phyloP scores from a whole-genome alignment of 768 basidiomycete genomes.

The Boletus insuetus region DNA sequence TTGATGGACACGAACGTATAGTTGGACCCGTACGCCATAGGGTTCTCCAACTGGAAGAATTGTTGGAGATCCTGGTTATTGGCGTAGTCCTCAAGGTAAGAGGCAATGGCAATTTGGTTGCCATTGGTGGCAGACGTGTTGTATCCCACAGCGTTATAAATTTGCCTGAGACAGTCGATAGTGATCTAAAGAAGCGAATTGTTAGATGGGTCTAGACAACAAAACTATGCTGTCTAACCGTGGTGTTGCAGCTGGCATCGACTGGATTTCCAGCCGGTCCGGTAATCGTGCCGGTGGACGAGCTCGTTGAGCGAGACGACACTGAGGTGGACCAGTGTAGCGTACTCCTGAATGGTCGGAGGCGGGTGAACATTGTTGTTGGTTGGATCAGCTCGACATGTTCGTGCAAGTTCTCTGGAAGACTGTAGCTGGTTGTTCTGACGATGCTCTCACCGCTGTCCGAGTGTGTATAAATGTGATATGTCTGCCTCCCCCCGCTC shows the following conservation, averaged over 20 bases:
- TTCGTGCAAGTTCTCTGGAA: slow-evolving; percentile 54
- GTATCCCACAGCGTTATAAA: slow-evolving; percentile 54
- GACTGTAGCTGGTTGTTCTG: slow-evolving; percentile 67
- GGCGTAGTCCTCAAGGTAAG: slow-evolving; percentile 53
- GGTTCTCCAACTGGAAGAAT: slow-evolving; percentile 49
- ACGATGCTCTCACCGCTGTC: slow-evolving; percentile 52
- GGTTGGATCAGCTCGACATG: slow-evolving; percentile 72
- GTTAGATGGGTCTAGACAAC: background rate
- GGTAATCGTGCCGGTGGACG: slow-evolving; percentile 17
- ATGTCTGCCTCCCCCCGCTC: slow-evolving; percentile 41
- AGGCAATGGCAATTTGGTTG: slow-evolving; percentile 54
- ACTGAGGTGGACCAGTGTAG: slow-evolving; percentile 31
- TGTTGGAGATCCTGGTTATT: slow-evolving; percentile 50
- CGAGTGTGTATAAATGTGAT: slow-evolving; percentile 57
- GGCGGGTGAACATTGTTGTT: slow-evolving; percentile 62
- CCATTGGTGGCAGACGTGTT: slow-evolving; percentile 37
- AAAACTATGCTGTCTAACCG: slow-evolving; percentile 10
- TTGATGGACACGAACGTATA: slow-evolving; percentile 56
- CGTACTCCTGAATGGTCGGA: slow-evolving; percentile 42
- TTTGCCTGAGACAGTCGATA: slow-evolving; percentile 48
- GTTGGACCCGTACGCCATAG: slow-evolving; percentile 45
- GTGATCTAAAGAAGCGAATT: slow-evolving; percentile 38
- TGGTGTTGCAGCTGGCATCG: slow-evolving; percentile 46
- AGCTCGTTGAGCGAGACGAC: background rate
- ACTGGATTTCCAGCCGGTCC: slow-evolving; percentile 38